Evolutionary conservation across 1,139 yeast species (phyloP).

Genomic region (Candida sanyaensis): DNA sequence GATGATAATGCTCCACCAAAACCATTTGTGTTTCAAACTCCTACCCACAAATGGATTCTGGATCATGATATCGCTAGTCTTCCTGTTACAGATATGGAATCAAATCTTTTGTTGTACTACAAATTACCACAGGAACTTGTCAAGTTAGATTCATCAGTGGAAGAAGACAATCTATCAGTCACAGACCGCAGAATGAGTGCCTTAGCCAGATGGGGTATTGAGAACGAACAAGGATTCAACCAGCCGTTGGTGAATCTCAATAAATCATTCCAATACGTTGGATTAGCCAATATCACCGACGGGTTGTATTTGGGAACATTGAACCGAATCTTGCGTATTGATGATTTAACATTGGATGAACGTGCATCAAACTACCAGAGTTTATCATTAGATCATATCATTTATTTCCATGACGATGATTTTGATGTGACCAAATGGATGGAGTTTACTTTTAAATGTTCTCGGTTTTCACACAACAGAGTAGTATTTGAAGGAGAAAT

Average conservation of each 20-base stretch:
- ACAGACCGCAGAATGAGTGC: conserved; percentile 43
- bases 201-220: conserved; percentile 45
- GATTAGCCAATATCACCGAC: conserved; percentile 65
- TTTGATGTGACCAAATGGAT: conserved; percentile 57
- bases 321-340: conserved; percentile 29
- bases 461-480: conserved; percentile 56
- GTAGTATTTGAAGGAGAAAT: conserved; percentile 63
- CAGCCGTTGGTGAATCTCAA: conserved; percentile 16
- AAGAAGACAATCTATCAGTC: conserved; percentile 24
- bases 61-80: conserved; percentile 20
- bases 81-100: conserved; percentile 18
- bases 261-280: conserved; percentile 50
- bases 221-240: conserved; percentile 20
- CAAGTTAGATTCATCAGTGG: conserved; percentile 23
- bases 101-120: conserved; percentile 25
- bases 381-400: conserved; percentile 66
- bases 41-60: conserved; percentile 33
- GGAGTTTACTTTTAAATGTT: conserved; percentile 49
- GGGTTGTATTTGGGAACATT: conserved; percentile 53
- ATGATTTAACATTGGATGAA: conserved; percentile 22
- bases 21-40: conserved; percentile 43
- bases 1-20: conserved; percentile 23
- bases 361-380: conserved; percentile 39
- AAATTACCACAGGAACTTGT: conserved; percentile 45
- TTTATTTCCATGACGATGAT: conserved; percentile 65